Evolutionary conservation across 106 monocot genomes (phyloP), one percentile per base, ranked within the genome.

Genomic region (Cymbidium sinense): DNA sequence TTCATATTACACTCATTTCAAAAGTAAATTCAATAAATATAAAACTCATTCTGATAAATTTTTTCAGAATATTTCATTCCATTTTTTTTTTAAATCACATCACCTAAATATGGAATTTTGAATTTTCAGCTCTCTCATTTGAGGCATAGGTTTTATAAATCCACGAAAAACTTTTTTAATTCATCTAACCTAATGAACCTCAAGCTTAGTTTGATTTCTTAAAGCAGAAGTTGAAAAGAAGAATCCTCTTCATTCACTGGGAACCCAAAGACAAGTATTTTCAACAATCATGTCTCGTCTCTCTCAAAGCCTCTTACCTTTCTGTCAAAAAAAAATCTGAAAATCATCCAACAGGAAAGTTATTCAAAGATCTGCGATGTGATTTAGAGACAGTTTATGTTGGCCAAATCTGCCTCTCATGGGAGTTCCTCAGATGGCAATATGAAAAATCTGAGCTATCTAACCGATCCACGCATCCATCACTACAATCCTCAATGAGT

Each of bases 341-440:
- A 20, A 75, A 36, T 11, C 79, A 80, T 62, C 82, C 80, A 19
- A 84, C 87, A 34, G 89, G 87, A 34, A 84, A 54, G 75, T 86
- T 93, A 78, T 55, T 90, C 78, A 87, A 83, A 73, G 95, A 95
- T 79, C 81, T 95, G 2, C 81, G 81, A 10, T 64, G 62, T 30
- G 93, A 93, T 9, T 39, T 95, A 15, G 95, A 95, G 81, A 86
- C 73, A 27, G 89, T 95, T 12, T 95, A 93, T 37, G 93, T 95
- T 27, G 93, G 93, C 25, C 95, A 95, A 51, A 76, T 73, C 30
- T 95, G 95, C 34, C 93, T 95, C 43, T 93, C 95, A 43, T 95
- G 95, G 95, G 95, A 95, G 39, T 89, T 95, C 77, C 83, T 95
- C 25, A 73, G 87, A 9, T 95, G 95, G 95, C 95, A 95, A 62